phyloP scores from a whole-genome alignment of 768 basidiomycete genomes.

The Lactifluus pinguis region DNA sequence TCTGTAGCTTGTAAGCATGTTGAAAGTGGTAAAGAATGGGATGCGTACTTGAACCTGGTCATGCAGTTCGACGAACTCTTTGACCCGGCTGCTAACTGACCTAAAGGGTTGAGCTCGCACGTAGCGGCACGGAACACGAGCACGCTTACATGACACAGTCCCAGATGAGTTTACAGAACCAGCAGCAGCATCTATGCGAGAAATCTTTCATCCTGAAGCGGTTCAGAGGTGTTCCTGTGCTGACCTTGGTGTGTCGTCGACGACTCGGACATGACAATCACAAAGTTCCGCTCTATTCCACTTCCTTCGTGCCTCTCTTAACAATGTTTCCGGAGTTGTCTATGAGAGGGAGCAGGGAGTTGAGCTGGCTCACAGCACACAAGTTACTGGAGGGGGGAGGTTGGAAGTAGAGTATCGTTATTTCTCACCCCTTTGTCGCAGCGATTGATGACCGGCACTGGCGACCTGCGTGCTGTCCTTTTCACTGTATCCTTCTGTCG shows the following conservation, averaged over 20 bases:
- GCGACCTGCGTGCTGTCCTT: no score
- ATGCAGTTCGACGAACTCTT: slow-evolving; percentile 81
- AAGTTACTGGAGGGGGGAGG: no score
- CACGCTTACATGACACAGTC: slow-evolving; percentile 5
- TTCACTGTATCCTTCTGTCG: no score
- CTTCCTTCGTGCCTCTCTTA: no score
- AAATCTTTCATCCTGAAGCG: not conserved
- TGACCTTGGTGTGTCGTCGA: not conserved
- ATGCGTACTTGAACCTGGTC: slow-evolving; percentile 71
- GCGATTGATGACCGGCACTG: no score
- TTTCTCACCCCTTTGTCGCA: no score
- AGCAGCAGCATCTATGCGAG: not conserved
- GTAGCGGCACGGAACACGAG: not conserved
- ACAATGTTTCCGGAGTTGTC: no score
- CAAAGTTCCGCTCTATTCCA: no score
- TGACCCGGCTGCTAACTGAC: slow-evolving; percentile 34
- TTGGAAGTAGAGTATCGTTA: no score
- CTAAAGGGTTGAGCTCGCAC: not conserved
- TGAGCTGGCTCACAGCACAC: no score
- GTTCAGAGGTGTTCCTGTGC: not conserved
- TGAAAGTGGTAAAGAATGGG: not conserved
- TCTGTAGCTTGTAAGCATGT: slow-evolving; percentile 36
- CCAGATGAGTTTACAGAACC: not conserved
- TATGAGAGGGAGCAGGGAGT: no score
- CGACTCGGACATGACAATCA: not conserved